These are phyloP conservation scores for Picocystis salinarum DNA, from an alignment of 139 green algal genomes.

Conservation along the genomic window DNA sequence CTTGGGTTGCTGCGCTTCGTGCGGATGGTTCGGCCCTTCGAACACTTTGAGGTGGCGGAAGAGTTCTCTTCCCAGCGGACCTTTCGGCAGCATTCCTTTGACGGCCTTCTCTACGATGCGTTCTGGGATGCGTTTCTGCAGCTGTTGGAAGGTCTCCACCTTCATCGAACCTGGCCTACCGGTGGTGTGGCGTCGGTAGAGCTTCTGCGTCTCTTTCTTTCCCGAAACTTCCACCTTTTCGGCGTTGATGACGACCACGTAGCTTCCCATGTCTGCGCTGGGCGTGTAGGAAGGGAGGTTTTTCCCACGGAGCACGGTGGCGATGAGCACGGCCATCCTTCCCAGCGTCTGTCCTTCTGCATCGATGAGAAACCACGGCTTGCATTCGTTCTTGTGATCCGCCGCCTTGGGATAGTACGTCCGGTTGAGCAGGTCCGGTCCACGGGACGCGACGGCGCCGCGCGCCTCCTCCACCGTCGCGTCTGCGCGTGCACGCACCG, in stretches of 20 bases:
- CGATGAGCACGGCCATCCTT: slow-evolving; percentile 61
- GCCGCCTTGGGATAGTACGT: slow-evolving; percentile 85
- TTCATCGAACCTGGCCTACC: slow-evolving; percentile 26
- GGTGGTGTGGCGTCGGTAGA: slow-evolving; percentile 68
- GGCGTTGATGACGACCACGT: slow-evolving; percentile 91
- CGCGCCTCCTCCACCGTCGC: too few species aligned
- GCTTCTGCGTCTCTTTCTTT: slow-evolving; percentile 75
- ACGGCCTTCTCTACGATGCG: slow-evolving; percentile 94
- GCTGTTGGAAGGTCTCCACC: slow-evolving; percentile 21
- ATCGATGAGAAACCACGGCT: slow-evolving; percentile 87
- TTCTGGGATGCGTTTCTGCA: slow-evolving; percentile 73
- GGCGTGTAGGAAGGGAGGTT: slow-evolving; percentile 65
- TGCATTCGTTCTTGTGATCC: slow-evolving; percentile 52
- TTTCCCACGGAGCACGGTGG: slow-evolving; percentile 83
- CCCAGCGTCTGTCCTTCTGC: slow-evolving; percentile 76
- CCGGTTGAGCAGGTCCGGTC: slow-evolving; percentile 77
- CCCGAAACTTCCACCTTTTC: slow-evolving; percentile 77
- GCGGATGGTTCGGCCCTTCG: slow-evolving; percentile 68
- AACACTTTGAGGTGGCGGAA: slow-evolving; percentile 83
- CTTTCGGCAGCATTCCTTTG: slow-evolving; percentile 95
- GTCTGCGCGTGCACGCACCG: too few species aligned
- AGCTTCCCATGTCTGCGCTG: slow-evolving; percentile 88
- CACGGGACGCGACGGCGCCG: too few species aligned
- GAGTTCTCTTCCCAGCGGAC: slow-evolving; percentile 56
- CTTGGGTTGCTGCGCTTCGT: slow-evolving; percentile 72